A percentile compares a stretch with the other conserved stretches of the same genome.
phyloP scores from a whole-genome alignment of 1,139 yeast species.

The Blastobotrys raffinosifermentans region DNA sequence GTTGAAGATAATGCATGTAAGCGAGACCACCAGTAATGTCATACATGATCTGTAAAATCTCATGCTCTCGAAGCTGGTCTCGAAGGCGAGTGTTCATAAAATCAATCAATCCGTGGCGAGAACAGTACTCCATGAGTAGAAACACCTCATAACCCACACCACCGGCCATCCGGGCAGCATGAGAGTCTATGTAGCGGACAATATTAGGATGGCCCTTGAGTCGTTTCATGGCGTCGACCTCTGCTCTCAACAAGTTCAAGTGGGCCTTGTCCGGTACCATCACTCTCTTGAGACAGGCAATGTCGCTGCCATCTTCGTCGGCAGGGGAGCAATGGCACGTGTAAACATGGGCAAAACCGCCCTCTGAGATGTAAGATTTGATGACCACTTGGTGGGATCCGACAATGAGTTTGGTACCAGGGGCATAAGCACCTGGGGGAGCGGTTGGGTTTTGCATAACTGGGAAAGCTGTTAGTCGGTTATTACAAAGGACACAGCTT shows the following conservation, averaged over 20 bases:
- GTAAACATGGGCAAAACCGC: slow-evolving; percentile 80
- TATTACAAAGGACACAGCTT: no score
- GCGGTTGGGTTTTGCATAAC: slow-evolving; percentile 7
- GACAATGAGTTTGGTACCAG: slow-evolving; percentile 62
- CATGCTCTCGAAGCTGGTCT: slow-evolving; percentile 73
- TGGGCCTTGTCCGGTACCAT: slow-evolving; percentile 70
- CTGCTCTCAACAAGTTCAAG: slow-evolving; percentile 60
- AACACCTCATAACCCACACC: slow-evolving; percentile 72
- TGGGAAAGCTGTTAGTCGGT: no score
- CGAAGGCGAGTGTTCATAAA: slow-evolving; percentile 89
- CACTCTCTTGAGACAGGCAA: slow-evolving; percentile 66
- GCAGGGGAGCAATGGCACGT: slow-evolving; percentile 53
- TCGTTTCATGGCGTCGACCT: slow-evolving; percentile 78
- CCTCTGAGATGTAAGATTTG: slow-evolving; percentile 57
- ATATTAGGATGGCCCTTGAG: slow-evolving; percentile 70
- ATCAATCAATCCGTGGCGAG: slow-evolving; percentile 77
- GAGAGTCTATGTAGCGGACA: slow-evolving; percentile 88
- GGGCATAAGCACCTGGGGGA: slow-evolving; percentile 49
- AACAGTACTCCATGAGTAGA: slow-evolving; percentile 85
- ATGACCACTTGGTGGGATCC: slow-evolving; percentile 59
- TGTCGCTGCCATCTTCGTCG: slow-evolving; percentile 21
- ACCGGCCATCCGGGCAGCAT: slow-evolving; percentile 65
- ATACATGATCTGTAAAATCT: slow-evolving; percentile 74
- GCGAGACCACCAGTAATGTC: slow-evolving; percentile 81
- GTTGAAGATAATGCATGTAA: slow-evolving; percentile 77